phyloP scores from a whole-genome alignment of 345 rosid species.

The Dipteronia dyeriana region DNA sequence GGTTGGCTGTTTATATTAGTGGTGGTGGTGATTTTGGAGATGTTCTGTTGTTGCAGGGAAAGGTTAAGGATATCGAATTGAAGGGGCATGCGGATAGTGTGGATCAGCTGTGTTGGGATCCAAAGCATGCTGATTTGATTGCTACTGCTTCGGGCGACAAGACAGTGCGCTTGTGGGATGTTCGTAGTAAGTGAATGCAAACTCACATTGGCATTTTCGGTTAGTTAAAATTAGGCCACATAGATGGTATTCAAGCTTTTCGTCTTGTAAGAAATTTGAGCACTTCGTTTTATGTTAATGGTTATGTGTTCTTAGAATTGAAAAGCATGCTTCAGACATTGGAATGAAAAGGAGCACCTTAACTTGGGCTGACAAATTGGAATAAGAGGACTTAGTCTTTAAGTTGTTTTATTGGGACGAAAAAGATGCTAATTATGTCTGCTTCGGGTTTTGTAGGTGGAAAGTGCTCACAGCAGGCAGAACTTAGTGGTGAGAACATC shows the following conservation, averaged over 20 bases:
- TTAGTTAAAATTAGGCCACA: background rate
- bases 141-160: slow-evolving; percentile 99
- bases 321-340: too few relatives aligned
- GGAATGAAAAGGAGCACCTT: background rate
- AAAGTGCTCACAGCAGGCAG: slow-evolving; percentile 92
- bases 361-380: background rate
- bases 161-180: slow-evolving; percentile 98
- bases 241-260: background rate
- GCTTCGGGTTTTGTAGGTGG: slow-evolving; percentile 56
- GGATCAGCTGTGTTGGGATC: slow-evolving; percentile 99
- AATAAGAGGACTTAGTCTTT: background rate
- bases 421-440: slow-evolving; percentile 5
- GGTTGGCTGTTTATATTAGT: background rate
- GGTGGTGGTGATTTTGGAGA: background rate
- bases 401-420: background rate
- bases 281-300: background rate
- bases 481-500: slow-evolving; percentile 97
- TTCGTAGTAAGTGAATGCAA: slow-evolving; percentile 76
- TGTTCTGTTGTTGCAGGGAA: slow-evolving; percentile 55
- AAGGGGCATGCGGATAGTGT: slow-evolving; percentile 98
- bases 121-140: slow-evolving; percentile 87
- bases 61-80: slow-evolving; percentile 81
- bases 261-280: background rate
- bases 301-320: background rate
- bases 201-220: slow-evolving; percentile 2